Base-by-base conservation (phyloP, 2,329 filamentous ascomycete species). In the Hypoxylon rubiginosum region DNA sequence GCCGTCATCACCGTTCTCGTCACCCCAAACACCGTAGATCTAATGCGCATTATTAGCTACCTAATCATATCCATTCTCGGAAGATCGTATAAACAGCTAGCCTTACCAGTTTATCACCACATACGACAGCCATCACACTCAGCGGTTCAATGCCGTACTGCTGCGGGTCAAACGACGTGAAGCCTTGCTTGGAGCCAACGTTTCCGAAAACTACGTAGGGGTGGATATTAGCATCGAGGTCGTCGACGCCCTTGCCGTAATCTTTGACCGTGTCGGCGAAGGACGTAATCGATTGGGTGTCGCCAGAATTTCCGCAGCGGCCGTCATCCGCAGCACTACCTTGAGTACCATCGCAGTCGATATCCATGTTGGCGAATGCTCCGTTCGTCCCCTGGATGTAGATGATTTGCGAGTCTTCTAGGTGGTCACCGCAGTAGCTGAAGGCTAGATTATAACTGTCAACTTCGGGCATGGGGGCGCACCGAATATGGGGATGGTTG, bases 21-120 rank as follows among this genome's bases (percentile, higher is more conserved):
- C 87, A 19, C 86, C 88, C 87, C 86, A 90, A 53, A 89, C 77
- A 10, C 86, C 87, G 71, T 89, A 89, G 67, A 83, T 79, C 82
- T 85, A 21, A 21, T 21, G 6, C 39, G 7, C 7, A 53, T 0
- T 26, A 6, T 21, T n/a, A 8, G 53, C 64, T 48, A 68, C 54
- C 64, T 48, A 68, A 54, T 17, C 30, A 15, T 55, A 7, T 4
- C 13, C 19, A n/a, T 21, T 34, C 10, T 7, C 9, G 9, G 17
- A 2, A 17, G 15, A 11, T 11, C 17, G 15, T n/a, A 39, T n/a
- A 13, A 5, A 17, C n/a, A n/a, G n/a, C 4, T 26, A 11, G 10
- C 15, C 69, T 69, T 73, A 81, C 80, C 70, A 85, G 73, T 66
- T 84, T 76, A 21, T 79, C 75, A n/a, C 79, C 79, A 64, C 84